Percentiles rank a stretch among this genome's conserved stretches.
phyloP scores from a whole-genome alignment of 495 filamentous ascomycete genomes.

The Cercophora newfieldiana region DNA sequence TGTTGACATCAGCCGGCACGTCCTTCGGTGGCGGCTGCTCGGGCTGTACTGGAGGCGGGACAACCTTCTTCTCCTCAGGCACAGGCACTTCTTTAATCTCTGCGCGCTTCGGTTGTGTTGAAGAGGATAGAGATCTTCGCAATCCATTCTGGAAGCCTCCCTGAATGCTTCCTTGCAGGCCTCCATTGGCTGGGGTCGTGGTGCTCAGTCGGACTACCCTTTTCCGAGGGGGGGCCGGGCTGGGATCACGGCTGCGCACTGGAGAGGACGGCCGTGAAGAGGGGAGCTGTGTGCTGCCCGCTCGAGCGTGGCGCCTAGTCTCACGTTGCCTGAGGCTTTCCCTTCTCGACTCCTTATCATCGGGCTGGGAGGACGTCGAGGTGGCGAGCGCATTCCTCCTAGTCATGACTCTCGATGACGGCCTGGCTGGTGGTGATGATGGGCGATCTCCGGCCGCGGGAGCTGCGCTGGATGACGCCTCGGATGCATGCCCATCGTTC shows the following conservation, averaged over 20 bases:
- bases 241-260: slow-evolving; percentile 38
- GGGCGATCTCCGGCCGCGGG: slow-evolving; percentile 51
- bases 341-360: slow-evolving; percentile 20
- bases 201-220: slow-evolving; percentile 62
- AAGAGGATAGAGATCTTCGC: slow-evolving; percentile 39
- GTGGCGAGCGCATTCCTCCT: slow-evolving; percentile 37
- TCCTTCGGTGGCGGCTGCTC: slow-evolving; percentile 23
- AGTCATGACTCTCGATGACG: slow-evolving; percentile 54
- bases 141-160: slow-evolving; percentile 32
- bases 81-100: slow-evolving; percentile 38
- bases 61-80: slow-evolving; percentile 31
- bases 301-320: slow-evolving; percentile 39
- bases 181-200: slow-evolving; percentile 31
- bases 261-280: slow-evolving; percentile 41
- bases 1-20: slow-evolving; percentile 55
- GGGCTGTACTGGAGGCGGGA: slow-evolving; percentile 28
- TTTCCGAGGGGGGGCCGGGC: slow-evolving; percentile 41
- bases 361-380: slow-evolving; percentile 33
- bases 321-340: slow-evolving; percentile 26
- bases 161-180: slow-evolving; percentile 23
- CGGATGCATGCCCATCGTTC: slow-evolving; percentile 55
- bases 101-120: slow-evolving; percentile 38
- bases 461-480: slow-evolving; percentile 13
- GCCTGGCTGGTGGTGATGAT: slow-evolving; percentile 51
- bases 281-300: slow-evolving; percentile 38